Evolutionary conservation across 768 basidiomycete species (phyloP).

Genomic region (Brasilioporus rufonigricans): DNA sequence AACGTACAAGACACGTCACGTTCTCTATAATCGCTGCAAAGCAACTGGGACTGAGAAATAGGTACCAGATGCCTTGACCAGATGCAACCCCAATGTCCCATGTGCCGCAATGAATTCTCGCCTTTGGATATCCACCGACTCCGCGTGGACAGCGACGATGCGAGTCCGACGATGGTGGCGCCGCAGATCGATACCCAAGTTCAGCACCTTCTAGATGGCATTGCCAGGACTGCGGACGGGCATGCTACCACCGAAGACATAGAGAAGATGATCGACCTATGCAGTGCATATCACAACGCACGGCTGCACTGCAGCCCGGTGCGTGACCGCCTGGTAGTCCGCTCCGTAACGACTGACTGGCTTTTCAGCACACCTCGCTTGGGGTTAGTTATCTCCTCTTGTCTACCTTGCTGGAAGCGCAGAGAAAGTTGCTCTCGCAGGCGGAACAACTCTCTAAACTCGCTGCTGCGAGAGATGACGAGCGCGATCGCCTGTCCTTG

Average conservation of each 20-base stretch:
- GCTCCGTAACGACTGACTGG: too few relatives aligned
- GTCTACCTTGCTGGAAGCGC: not conserved
- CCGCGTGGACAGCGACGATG: not conserved
- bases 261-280: not conserved
- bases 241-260: slow-evolving; percentile 5
- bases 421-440: not conserved
- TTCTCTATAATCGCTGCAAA: too few relatives aligned
- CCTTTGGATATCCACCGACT: slow-evolving; percentile 1
- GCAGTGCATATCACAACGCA: not conserved
- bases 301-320: not conserved
- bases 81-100: slow-evolving; percentile 9
- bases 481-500: too few relatives aligned
- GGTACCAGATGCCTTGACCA: slow-evolving; percentile 2
- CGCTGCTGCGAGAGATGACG: too few relatives aligned
- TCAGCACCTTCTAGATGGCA: not conserved
- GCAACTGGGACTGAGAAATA: not conserved
- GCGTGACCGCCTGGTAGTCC: too few relatives aligned
- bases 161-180: not conserved
- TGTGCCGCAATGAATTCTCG: slow-evolving; percentile 8
- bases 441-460: too few relatives aligned
- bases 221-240: not conserved
- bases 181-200: not conserved
- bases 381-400: not conserved
- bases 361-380: not conserved
- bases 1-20: not conserved